phyloP scores from a whole-genome alignment of 2,329 filamentous ascomycete genomes.

The Penicillium sp. region DNA sequence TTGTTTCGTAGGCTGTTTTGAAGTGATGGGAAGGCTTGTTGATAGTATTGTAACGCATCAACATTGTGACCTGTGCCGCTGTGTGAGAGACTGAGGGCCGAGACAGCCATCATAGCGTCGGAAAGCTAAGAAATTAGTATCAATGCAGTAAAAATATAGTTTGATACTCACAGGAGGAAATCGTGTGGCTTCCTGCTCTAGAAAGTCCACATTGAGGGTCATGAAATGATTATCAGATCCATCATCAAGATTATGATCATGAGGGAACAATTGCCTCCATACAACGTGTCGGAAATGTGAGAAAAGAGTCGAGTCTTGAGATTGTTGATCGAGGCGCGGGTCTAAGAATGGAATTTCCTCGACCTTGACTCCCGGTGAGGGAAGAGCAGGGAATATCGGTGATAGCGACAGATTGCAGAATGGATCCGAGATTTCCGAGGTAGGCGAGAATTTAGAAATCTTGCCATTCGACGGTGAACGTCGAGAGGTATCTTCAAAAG shows the following conservation, averaged over 20 bases:
- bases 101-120: conserved; percentile 61
- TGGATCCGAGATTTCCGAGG: conserved; percentile 34
- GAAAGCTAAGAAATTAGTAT: conserved; percentile 45
- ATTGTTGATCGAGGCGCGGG: conserved; percentile 20
- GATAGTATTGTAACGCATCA: conserved; percentile 57
- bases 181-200: conserved; percentile 49
- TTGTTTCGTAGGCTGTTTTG: conserved; percentile 47
- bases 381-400: conserved; percentile 24
- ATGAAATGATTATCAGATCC: conserved; percentile 19
- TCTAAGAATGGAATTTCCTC: conserved; percentile 20
- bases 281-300: conserved; percentile 44
- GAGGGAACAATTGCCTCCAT: conserved; percentile 43
- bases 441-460: conserved; percentile 35
- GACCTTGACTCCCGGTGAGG: conserved; percentile 26
- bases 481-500: conserved; percentile 51
- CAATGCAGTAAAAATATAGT: neutral
- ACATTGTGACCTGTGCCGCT: conserved; percentile 49
- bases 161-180: conserved; percentile 53
- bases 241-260: conserved; percentile 22
- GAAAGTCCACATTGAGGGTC: conserved; percentile 42
- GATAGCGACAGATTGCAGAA: conserved; percentile 29
- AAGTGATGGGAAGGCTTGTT: conserved; percentile 53
- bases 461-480: conserved; percentile 33
- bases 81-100: conserved; percentile 54
- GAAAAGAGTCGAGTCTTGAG: conserved; percentile 38